Conservation (phyloP, 2,329 filamentous ascomycete genomes). For the Calcarisporium arbuscula region DNA sequence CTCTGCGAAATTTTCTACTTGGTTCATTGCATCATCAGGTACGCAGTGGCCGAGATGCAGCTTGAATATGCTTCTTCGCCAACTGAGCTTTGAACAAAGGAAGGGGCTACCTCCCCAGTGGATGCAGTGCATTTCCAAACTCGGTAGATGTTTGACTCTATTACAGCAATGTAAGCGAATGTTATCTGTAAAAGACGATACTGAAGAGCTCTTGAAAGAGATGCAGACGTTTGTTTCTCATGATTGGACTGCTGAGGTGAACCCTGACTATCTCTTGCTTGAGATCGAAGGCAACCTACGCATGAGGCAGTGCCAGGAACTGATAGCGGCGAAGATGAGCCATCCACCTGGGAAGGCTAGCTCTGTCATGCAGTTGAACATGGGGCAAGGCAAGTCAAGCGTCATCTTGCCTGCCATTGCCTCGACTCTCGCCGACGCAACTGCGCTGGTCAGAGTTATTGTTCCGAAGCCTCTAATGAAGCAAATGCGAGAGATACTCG, state of each 20-base stretch:
- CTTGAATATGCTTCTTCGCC: too few relatives aligned
- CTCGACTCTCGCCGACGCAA: slow-evolving; percentile 40
- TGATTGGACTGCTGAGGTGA: slow-evolving; percentile 43
- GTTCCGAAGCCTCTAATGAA: slow-evolving; percentile 52
- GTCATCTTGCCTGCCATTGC: slow-evolving; percentile 60
- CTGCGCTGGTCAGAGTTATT: slow-evolving; percentile 46
- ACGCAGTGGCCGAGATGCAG: too few relatives aligned
- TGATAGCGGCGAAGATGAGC: slow-evolving; percentile 51
- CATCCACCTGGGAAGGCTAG: slow-evolving; percentile 31
- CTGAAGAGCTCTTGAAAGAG: slow-evolving; percentile 29
- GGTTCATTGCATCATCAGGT: too few relatives aligned
- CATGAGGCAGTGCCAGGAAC: slow-evolving; percentile 51
- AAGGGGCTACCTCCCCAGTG: too few relatives aligned
- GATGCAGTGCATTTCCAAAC: slow-evolving; percentile 25
- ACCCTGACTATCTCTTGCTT: slow-evolving; percentile 54
- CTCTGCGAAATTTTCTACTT: too few relatives aligned
- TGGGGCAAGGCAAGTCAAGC: slow-evolving; percentile 63
- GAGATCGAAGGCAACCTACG: slow-evolving; percentile 56
- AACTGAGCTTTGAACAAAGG: too few relatives aligned
- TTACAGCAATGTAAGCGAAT: slow-evolving; percentile 35
- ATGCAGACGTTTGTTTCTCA: slow-evolving; percentile 41
- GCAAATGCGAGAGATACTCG: slow-evolving; percentile 53
- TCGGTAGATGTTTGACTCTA: slow-evolving; percentile 28
- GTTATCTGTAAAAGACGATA: slow-evolving; percentile 12
- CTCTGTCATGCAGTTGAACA: slow-evolving; percentile 57